Conservation (phyloP, 352 stramenopile genomes). For the Globisporangium cylindrosporum region DNA sequence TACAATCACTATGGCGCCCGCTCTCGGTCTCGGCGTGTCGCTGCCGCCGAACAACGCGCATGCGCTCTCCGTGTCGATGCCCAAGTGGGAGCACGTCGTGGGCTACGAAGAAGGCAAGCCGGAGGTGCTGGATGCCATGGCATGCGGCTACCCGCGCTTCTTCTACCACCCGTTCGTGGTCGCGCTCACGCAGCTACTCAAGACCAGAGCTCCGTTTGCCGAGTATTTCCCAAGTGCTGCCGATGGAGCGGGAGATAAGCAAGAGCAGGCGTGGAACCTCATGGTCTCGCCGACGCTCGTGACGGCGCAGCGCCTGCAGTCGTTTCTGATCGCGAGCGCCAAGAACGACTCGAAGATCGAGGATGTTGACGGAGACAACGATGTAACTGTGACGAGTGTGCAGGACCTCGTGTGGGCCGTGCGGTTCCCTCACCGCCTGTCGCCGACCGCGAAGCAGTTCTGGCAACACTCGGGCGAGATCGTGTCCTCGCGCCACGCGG, state of each 20-base stretch:
- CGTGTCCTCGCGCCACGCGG: slow-evolving; percentile 81
- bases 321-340: slow-evolving; percentile 62
- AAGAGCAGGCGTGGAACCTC: slow-evolving; percentile 18
- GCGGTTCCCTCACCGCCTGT: slow-evolving; percentile 60
- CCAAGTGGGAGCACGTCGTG: slow-evolving; percentile 81
- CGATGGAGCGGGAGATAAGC: background rate
- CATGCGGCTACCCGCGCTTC: slow-evolving; percentile 92
- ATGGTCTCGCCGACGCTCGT: slow-evolving; percentile 53
- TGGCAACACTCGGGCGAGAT: slow-evolving; percentile 95
- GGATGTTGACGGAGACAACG: slow-evolving; percentile 6
- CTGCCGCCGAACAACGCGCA: slow-evolving; percentile 68
- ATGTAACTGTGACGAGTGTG: slow-evolving; percentile 36
- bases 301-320: slow-evolving; percentile 53
- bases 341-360: slow-evolving; percentile 15
- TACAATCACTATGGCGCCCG: background rate
- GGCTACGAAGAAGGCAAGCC: slow-evolving; percentile 88
- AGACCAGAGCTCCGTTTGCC: slow-evolving; percentile 22
- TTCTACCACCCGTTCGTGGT: slow-evolving; percentile 88
- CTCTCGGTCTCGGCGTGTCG: slow-evolving; percentile 60
- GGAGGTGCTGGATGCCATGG: slow-evolving; percentile 65
- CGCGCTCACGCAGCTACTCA: slow-evolving; percentile 46
- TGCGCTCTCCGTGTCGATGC: slow-evolving; percentile 83
- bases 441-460: slow-evolving; percentile 71
- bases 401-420: slow-evolving; percentile 61
- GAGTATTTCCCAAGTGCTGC: slow-evolving; percentile 17